These are phyloP conservation scores for Umbelopsis isabellina DNA, from an alignment of 192 early-diverging fungal species.

Conservation along the genomic window DNA sequence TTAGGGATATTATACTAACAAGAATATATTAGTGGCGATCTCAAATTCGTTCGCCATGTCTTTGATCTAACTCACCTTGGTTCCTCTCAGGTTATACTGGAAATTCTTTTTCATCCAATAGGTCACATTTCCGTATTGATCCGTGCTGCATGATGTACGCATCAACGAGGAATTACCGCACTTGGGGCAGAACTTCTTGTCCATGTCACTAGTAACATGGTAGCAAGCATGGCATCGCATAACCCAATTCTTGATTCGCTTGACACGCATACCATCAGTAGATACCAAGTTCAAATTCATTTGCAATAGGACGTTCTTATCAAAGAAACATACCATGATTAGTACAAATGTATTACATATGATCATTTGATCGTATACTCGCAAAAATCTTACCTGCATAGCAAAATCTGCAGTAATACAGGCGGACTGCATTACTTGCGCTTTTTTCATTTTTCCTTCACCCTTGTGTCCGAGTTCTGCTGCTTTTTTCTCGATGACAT, in stretches of 20 bases:
- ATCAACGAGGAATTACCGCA: slow-evolving; percentile 91
- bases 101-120: slow-evolving; percentile 92
- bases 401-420: slow-evolving; percentile 94
- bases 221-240: slow-evolving; percentile 91
- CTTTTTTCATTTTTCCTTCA: slow-evolving; percentile 35
- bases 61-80: slow-evolving; percentile 54
- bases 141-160: slow-evolving; percentile 80
- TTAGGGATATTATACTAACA: slow-evolving; percentile 78
- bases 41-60: not conserved
- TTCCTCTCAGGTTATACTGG: slow-evolving; percentile 87
- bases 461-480: slow-evolving; percentile 55
- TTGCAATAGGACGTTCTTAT: slow-evolving; percentile 87
- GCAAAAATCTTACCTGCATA: slow-evolving; percentile 69
- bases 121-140: slow-evolving; percentile 75
- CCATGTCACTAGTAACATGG: slow-evolving; percentile 83
- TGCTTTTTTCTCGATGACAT: slow-evolving; percentile 74
- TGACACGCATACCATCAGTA: slow-evolving; percentile 80
- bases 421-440: slow-evolving; percentile 68
- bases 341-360: not conserved
- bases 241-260: slow-evolving; percentile 82
- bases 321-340: not conserved
- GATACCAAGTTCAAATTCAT: slow-evolving; percentile 87
- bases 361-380: not conserved
- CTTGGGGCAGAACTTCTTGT: slow-evolving; percentile 88
- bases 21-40: slow-evolving; percentile 1